These are phyloP conservation scores for Fusarium napiforme DNA, from an alignment of 2,329 filamentous ascomycete species.

Conservation along the genomic window DNA sequence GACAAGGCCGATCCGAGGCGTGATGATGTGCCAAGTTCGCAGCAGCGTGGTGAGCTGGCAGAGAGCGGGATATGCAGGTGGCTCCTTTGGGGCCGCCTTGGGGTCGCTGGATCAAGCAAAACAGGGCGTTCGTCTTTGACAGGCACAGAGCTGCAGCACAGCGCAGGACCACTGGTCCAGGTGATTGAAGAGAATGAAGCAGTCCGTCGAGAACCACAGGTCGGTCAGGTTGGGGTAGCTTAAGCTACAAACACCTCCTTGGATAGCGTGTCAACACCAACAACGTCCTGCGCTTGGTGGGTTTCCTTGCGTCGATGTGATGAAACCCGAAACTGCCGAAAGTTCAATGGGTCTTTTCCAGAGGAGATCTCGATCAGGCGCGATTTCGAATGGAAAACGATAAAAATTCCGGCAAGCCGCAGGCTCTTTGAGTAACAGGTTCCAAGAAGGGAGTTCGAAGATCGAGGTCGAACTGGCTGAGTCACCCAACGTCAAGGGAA, in stretches of 20 bases:
- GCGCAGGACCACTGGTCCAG: slow-evolving; percentile 36
- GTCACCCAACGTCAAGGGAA: slow-evolving; percentile 34
- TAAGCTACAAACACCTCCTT: slow-evolving; percentile 19
- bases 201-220: slow-evolving; percentile 26
- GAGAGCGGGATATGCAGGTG: slow-evolving; percentile 49
- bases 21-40: slow-evolving; percentile 45
- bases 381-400: slow-evolving; percentile 13
- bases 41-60: slow-evolving; percentile 48
- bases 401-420: slow-evolving; percentile 14
- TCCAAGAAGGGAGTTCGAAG: slow-evolving; percentile 20
- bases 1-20: slow-evolving; percentile 44
- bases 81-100: slow-evolving; percentile 47
- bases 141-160: slow-evolving; percentile 43
- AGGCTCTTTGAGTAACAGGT: not conserved
- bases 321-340: slow-evolving; percentile 2
- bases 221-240: slow-evolving; percentile 18
- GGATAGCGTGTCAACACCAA: slow-evolving; percentile 26
- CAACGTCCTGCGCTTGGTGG: slow-evolving; percentile 36
- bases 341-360: not conserved
- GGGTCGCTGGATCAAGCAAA: slow-evolving; percentile 41
- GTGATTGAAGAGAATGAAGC: slow-evolving; percentile 24
- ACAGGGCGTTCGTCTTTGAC: slow-evolving; percentile 36
- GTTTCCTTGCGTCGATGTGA: slow-evolving; percentile 18
- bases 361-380: slow-evolving; percentile 7
- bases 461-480: slow-evolving; percentile 34